Conservation (phyloP, 306 rosid genomes). For the Prosopis cineraria region DNA sequence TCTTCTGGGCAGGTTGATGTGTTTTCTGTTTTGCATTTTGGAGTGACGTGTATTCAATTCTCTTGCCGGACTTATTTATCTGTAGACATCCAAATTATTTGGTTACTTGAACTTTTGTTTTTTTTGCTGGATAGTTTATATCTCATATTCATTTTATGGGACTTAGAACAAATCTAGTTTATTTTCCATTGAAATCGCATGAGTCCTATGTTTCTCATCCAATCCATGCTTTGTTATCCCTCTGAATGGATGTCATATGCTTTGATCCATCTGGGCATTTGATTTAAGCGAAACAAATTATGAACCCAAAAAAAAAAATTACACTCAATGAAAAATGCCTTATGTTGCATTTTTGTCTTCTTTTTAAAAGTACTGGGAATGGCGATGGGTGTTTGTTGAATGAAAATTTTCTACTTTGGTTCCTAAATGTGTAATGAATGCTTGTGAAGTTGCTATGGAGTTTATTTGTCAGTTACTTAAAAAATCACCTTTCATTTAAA, state of each 20-base stretch:
- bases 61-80: conserved; percentile 9
- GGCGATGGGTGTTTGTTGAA: conserved; percentile 2
- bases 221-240: neutral
- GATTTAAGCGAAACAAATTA: neutral
- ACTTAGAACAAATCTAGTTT: neutral
- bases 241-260: neutral
- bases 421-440: neutral
- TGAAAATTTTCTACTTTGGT: conserved; percentile 1
- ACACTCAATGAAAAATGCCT: neutral
- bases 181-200: neutral
- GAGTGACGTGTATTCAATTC: conserved; percentile 8
- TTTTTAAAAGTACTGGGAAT: neutral
- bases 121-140: neutral
- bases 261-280: neutral
- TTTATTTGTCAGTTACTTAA: neutral
- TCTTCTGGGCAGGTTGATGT: conserved; percentile 8
- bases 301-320: neutral
- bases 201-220: neutral
- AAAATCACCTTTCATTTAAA: neutral
- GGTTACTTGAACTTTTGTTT: conserved; percentile 17
- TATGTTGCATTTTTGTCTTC: neutral
- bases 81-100: neutral
- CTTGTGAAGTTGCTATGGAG: neutral
- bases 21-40: neutral
- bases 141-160: neutral